These are phyloP conservation scores for Sarocladium strictum DNA, from an alignment of 2,329 filamentous ascomycete genomes.

Conservation along the genomic window DNA sequence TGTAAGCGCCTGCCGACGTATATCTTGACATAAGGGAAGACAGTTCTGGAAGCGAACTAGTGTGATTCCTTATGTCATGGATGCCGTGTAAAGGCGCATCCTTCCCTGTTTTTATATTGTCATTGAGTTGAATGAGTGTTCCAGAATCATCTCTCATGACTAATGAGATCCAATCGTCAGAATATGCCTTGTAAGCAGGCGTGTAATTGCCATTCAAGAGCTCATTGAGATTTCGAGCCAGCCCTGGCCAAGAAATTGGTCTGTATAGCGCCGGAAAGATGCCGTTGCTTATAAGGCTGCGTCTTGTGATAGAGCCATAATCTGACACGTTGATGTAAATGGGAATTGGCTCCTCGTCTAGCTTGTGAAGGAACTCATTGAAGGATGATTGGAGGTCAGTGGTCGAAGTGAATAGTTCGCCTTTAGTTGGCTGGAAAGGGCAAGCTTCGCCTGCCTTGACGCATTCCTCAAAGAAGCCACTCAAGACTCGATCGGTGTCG, in stretches of 20 bases:
- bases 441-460: slow-evolving; percentile 34
- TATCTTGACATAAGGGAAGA: background rate
- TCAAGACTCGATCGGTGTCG: background rate
- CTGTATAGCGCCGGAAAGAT: slow-evolving; percentile 34
- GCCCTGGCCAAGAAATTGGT: slow-evolving; percentile 28
- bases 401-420: background rate
- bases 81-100: background rate
- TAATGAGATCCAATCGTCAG: slow-evolving; percentile 10
- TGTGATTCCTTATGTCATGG: background rate
- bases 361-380: slow-evolving; percentile 20
- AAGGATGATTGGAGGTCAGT: slow-evolving; percentile 7
- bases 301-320: slow-evolving; percentile 32
- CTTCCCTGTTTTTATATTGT: slow-evolving; percentile 17
- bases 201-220: slow-evolving; percentile 35
- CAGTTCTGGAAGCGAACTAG: background rate
- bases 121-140: slow-evolving; percentile 17
- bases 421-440: background rate
- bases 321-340: slow-evolving; percentile 36
- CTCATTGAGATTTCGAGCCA: slow-evolving; percentile 28
- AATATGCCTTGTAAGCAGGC: slow-evolving; percentile 28
- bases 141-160: slow-evolving; percentile 17
- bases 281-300: slow-evolving; percentile 26
- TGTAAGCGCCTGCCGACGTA: background rate
- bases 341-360: slow-evolving; percentile 32
- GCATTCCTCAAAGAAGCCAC: slow-evolving; percentile 28